Evolutionary conservation across 192 early-diverging fungal species (phyloP).

Genomic region (Coemansia sp.): DNA sequence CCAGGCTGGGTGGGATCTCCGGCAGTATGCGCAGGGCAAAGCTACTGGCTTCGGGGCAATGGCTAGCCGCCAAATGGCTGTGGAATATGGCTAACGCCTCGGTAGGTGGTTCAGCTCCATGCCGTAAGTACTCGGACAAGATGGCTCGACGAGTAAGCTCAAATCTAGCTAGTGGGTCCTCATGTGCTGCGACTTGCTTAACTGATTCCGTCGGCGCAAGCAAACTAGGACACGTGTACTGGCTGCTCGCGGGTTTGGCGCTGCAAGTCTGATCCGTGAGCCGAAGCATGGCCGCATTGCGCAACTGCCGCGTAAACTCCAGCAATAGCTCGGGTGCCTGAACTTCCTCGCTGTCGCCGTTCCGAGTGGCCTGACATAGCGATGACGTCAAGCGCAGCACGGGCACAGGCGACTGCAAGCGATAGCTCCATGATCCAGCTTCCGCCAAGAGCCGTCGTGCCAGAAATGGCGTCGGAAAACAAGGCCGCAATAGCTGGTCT

Average conservation of each 20-base stretch:
- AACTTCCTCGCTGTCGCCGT: not conserved
- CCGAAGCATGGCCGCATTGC: constrained; percentile 8
- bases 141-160: constrained; percentile 4
- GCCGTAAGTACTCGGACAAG: constrained; percentile 19
- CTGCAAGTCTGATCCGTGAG: not conserved
- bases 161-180: constrained; percentile 2
- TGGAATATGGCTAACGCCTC: constrained; percentile 19
- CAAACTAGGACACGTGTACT: not conserved
- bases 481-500: not conserved
- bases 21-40: constrained; percentile 17
- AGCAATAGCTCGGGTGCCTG: constrained; percentile 3
- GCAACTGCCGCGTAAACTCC: constrained; percentile 6
- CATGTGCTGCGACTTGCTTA: not conserved
- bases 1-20: constrained; percentile 10
- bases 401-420: constrained; percentile 12
- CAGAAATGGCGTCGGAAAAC: not conserved
- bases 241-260: not conserved
- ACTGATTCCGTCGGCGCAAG: not conserved
- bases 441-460: constrained; percentile 7
- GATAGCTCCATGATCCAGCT: constrained; percentile 21
- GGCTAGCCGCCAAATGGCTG: constrained; percentile 11
- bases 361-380: not conserved
- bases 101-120: constrained; percentile 19
- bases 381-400: not conserved
- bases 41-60: not conserved